Conservation (phyloP, 305 asterid species). For the Salvia sclarea region DNA sequence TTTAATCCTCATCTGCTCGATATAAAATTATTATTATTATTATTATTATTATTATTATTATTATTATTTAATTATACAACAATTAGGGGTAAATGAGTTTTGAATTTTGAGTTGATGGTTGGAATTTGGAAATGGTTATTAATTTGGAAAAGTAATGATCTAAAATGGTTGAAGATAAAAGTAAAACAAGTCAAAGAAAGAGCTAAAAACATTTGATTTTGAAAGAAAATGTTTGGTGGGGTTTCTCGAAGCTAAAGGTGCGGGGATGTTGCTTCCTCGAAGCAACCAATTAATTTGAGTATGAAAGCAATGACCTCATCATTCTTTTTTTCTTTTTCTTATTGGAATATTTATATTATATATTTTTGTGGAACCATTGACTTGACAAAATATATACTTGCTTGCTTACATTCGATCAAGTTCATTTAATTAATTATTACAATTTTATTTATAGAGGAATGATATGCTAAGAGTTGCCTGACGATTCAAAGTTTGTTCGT, state of each 20-base stretch:
- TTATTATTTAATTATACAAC: too few species aligned
- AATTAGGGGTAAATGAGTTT: too few species aligned
- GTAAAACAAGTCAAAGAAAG: slow-evolving; percentile 25
- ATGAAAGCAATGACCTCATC: slow-evolving; percentile 33
- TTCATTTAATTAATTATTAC: background rate
- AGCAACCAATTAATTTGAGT: slow-evolving; percentile 14
- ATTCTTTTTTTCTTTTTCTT: background rate
- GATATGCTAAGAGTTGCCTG: too few species aligned
- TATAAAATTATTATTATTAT: too few species aligned
- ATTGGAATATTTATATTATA: background rate
- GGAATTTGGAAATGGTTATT: too few species aligned
- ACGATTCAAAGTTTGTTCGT: too few species aligned
- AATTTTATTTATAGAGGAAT: too few species aligned
- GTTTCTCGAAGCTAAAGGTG: slow-evolving; percentile 37
- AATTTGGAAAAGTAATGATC: background rate
- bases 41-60: too few species aligned
- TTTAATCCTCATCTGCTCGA: too few species aligned
- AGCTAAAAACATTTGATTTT: background rate
- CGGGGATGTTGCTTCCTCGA: slow-evolving; percentile 34
- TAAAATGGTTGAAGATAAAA: background rate
- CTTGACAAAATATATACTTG: background rate
- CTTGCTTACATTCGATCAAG: background rate
- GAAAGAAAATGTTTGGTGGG: slow-evolving; percentile 34
- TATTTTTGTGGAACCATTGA: background rate
- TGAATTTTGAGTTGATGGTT: too few species aligned